These are phyloP conservation scores for Rhododendron henanense DNA, from an alignment of 148 eudicot genomes.

Conservation along the genomic window DNA sequence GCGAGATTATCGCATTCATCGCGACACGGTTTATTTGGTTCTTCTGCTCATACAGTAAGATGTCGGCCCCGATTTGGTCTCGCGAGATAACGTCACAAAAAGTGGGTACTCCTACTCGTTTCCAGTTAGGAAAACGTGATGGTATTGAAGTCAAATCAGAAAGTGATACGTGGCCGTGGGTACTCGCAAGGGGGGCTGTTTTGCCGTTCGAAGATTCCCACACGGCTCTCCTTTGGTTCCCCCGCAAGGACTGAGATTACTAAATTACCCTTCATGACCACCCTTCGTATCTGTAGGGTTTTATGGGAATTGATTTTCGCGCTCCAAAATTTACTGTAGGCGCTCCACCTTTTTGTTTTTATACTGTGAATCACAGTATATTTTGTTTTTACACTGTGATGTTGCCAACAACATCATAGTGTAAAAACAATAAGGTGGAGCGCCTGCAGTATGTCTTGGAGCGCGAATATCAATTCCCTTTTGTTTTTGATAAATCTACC, in stretches of 20 bases:
- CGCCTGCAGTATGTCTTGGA: too few species aligned
- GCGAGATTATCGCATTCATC: background rate
- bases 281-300: too few species aligned
- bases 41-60: background rate
- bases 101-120: too few species aligned
- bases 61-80: background rate
- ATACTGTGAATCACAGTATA: too few species aligned
- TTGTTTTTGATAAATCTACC: too few species aligned
- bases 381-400: too few species aligned
- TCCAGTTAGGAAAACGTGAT: background rate
- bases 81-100: background rate
- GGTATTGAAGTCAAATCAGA: background rate
- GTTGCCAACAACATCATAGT: too few species aligned
- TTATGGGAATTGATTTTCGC: too few species aligned
- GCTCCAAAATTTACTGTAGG: too few species aligned
- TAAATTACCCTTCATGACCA: background rate
- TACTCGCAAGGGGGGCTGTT: background rate
- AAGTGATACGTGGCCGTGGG: background rate
- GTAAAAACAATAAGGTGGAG: too few species aligned
- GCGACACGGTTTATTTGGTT: background rate
- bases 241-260: background rate
- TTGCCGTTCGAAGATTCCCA: background rate
- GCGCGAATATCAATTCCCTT: too few species aligned
- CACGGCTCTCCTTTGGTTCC: background rate
- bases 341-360: too few species aligned